Base-by-base conservation (phyloP, 345 rosid species). In the Corchorus capsularis region DNA sequence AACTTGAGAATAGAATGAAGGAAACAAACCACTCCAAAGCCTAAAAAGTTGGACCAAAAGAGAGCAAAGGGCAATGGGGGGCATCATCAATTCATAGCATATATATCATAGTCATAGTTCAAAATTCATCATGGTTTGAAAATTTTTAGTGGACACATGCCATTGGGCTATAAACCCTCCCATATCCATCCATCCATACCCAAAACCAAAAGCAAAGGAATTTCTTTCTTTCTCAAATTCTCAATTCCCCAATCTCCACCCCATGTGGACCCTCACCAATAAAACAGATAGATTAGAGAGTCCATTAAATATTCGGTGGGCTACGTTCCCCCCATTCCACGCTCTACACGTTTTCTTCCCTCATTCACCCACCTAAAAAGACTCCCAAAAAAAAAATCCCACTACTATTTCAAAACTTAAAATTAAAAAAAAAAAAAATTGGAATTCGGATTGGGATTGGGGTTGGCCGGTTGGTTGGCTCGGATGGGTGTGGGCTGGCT, bases 401-500 rank as follows among this genome's bases (percentile, higher is more conserved):
- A 27, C 27, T 27, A 27, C 27, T 39, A 39, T 39, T 39, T 32
- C 1, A 27, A 37, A 15, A 35, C 5, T 0, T 62, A 62, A 6
- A 15, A 6, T 15, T 1, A 19, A 3, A 1, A 19, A 56, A 8
- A 8, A 15, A 55, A 32, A 69, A 8, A 0, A 43, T 3, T 39
- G 1, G 0, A 66, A 50, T 15, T 22, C 3, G 61, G 56, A 13
- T 41, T n/a, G 19, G 57, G 19, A 13, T 53, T 53, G n/a, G 47
- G 53, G 17, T 0, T 14, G 35, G 43, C 43, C 43, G 43, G 43
- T 39, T 39, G 43, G 43, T 39, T 39, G 43, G 27, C 27, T 27
- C 27, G 27, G 43, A 39, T 39, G 43, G 43, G 70, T 16, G 20
- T 79, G 81, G 82, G 78, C 78, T 79, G 54, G 71, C 54, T 54